Evolutionary conservation across 169 alveolate genomes (phyloP), one percentile per base, ranked within the genome.

Genomic region (Eimeria praecox): DNA sequence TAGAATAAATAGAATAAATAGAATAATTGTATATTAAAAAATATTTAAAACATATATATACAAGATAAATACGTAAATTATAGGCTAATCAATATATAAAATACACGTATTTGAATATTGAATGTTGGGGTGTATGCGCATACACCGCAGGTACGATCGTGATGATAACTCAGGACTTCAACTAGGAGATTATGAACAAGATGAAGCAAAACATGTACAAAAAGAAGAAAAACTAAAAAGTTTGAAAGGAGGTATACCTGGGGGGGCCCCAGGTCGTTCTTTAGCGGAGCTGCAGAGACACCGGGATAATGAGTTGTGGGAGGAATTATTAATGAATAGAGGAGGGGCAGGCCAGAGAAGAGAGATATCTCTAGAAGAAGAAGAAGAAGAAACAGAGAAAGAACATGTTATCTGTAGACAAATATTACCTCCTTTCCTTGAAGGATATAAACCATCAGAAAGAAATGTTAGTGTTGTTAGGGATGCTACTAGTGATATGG

Each of bases 401-500:
- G 96, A 82, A 24, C 95, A 87, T 54, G 95, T 75, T 78, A n/a
- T 92, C 52, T 96, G 96, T 46, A 89, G 96, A 9, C 94, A 96
- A 24, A 56, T 96, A 33, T 71, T 82, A 24, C 97, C 98, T 27
- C 97, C 97, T 30, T 95, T 97, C 80, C 94, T 95, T 52, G 92
- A 82, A 16, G 98, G 97, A 0, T 80, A 35, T 95, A 96, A n/a
- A 95, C 94, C 56, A 52, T 59, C 75, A 73, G 90, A 95, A 59
- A 94, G 78, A 35, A 92, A 10, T 87, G 82, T 54, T 49, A 86
- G 38, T 91, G 98, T 99, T 3, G 99, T 99, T 22, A 99, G 99
- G 97, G 99, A 99, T 95, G 99, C 98, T 18, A 98, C 99, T 35
- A 98, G 99, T 54, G 99, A 99, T 97, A 98, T 99, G 97, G 99